Evolutionary conservation across 1,284 basidiomycete species (phyloP), one percentile per base, ranked within the genome.

Genomic region (Calocybe gambosa): DNA sequence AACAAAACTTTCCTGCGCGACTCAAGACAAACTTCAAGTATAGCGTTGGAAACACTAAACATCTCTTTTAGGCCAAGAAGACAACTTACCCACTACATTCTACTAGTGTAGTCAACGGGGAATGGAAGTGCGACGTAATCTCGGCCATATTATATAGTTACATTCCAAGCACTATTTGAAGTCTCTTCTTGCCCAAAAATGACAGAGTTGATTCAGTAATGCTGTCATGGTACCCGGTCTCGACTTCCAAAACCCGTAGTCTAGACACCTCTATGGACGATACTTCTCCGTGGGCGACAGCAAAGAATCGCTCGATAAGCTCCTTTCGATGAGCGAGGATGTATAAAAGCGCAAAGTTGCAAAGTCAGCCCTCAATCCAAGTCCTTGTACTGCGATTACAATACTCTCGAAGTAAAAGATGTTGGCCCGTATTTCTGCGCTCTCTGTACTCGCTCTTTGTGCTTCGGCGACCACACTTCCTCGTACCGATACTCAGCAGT

Each of bases 381-480:
- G 28, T 29, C 13, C 28, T 29, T 12, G 28, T 29, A 23, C 13
- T 29, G 9, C 28, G 28, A 29, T 12, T 29, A 29, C 28, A 29
- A 29, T 3, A 5, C 28, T 29, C 28, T 29, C 23, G 19, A 20
- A 16, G 8, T 16, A 34, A 38, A 50, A 28, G 43, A 52, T 52
- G 51, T 21, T 47, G 10, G 25, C 39, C 36, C 45, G 49, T n/a
- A 18, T 42, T 39, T 42, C 49, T 8, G 33, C 45, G 2, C 33
- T 46, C 43, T 39, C 38, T 13, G 13, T 39, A 23, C 21, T 51
- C 42, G 49, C 49, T 13, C 43, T 54, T 36, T 47, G 43, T 42
- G 51, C 46, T 12, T 47, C 51, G 34, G 50, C 50, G 16, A 53
- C 23, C 20, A 46, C 46, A 26, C 25, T 53, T 13, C 53, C 53